These are phyloP conservation scores for Fusarium agapanthi DNA, from an alignment of 2,329 filamentous ascomycete species.

Conservation along the genomic window DNA sequence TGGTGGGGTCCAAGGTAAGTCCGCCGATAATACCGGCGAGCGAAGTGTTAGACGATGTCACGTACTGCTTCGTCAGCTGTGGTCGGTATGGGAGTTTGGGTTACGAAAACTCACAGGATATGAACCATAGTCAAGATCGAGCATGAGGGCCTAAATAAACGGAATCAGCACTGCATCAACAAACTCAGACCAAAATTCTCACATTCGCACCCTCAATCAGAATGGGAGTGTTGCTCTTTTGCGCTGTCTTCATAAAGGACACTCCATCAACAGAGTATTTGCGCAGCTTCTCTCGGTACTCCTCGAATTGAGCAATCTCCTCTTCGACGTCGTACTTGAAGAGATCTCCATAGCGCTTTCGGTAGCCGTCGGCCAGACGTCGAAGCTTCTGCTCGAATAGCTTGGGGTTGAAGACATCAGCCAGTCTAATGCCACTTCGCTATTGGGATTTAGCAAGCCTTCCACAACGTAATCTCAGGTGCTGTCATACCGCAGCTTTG, in stretches of 20 bases:
- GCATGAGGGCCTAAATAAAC: conserved; percentile 60
- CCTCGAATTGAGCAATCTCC: neutral
- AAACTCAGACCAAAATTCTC: fast-evolving
- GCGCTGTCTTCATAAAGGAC: neutral
- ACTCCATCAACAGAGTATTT: neutral
- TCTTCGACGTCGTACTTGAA: neutral
- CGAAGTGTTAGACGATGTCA: conserved; percentile 67
- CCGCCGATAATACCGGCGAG: conserved; percentile 67
- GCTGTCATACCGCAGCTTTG: neutral
- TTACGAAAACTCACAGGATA: conserved; percentile 43
- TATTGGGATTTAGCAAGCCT: neutral
- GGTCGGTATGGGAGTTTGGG: conserved; percentile 6
- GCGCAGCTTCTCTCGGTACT: neutral
- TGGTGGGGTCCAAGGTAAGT: conserved; percentile 67
- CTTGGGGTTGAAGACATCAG: neutral
- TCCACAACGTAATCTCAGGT: neutral
- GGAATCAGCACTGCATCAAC: neutral
- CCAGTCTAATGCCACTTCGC: neutral
- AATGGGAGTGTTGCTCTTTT: neutral
- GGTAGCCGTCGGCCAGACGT: neutral
- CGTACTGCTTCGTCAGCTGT: conserved; percentile 44
- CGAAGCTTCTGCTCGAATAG: neutral
- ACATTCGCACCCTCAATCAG: neutral
- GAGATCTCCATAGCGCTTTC: neutral
- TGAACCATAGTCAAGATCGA: conserved; percentile 67